Percentiles rank a stretch among this genome's conserved stretches.
Conservation (phyloP, 805 yeast species). For the Barnettozyma californica region DNA sequence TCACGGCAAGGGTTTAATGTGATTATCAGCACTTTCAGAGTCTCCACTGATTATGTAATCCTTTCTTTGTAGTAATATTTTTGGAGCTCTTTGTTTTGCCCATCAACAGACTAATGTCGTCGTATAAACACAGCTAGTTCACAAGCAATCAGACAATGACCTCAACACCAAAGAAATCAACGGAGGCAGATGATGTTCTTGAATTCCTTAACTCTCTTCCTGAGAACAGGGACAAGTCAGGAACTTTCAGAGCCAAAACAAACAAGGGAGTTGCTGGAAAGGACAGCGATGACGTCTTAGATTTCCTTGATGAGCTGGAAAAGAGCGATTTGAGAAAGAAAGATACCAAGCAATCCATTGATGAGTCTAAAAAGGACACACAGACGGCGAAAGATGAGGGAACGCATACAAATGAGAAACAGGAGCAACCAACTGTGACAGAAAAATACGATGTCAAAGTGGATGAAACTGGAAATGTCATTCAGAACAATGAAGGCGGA, state of each 20-base stretch:
- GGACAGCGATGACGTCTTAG: conserved; percentile 34
- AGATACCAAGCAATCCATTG: conserved; percentile 11
- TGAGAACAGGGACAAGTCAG: conserved; percentile 32
- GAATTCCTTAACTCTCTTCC: conserved; percentile 80
- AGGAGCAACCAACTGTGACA: conserved; percentile 15
- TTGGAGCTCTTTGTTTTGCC: background rate
- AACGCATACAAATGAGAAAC: conserved; percentile 17
- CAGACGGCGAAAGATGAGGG: conserved; percentile 7
- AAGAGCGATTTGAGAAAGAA: conserved; percentile 24
- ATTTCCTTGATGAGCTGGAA: conserved; percentile 60
- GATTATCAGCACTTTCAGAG: no score
- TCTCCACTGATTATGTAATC: background rate
- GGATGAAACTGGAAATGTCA: conserved; percentile 7
- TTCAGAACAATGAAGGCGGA: conserved; percentile 14
- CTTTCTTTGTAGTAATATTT: no score
- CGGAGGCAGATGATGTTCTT: conserved; percentile 68
- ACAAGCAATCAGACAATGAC: conserved; percentile 10
- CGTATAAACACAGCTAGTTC: no score
- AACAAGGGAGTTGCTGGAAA: conserved; percentile 33
- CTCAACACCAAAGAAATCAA: conserved; percentile 28
- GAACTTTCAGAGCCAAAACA: conserved; percentile 27
- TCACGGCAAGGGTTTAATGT: no score
- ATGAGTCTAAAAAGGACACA: background rate
- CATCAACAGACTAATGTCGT: background rate
- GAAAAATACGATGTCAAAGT: conserved; percentile 17